Percentiles rank a stretch among this genome's conserved stretches.
Conservation (phyloP, 2,329 filamentous ascomycete genomes). For the Scolecobasidium constrictum region DNA sequence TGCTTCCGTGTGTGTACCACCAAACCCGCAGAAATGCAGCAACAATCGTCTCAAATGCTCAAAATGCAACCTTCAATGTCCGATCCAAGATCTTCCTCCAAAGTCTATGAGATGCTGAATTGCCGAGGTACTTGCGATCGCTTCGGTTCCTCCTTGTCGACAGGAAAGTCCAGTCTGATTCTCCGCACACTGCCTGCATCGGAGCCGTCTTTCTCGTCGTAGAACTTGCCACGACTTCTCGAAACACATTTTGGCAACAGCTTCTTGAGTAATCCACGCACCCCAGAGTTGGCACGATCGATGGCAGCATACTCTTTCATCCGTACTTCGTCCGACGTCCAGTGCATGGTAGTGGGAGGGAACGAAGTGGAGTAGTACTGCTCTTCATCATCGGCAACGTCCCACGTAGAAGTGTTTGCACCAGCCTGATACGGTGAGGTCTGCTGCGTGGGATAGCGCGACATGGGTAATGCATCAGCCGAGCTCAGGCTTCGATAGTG, state of each 20-base stretch:
- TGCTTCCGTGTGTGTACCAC: no score
- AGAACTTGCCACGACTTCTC: constrained; percentile 20
- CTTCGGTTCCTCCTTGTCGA: constrained; percentile 13
- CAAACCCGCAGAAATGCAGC: no score
- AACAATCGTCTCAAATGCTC: no score
- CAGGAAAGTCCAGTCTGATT: constrained; percentile 22
- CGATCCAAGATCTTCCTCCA: no score
- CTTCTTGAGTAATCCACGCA: constrained; percentile 21
- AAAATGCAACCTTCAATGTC: no score
- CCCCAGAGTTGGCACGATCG: constrained; percentile 25
- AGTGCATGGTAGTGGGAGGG: constrained; percentile 22
- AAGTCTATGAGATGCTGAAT: no score
- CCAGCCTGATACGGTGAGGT: background rate
- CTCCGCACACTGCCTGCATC: constrained; percentile 21
- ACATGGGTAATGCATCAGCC: background rate
- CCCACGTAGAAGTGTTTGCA: background rate
- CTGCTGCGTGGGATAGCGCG: background rate
- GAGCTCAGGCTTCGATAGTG: background rate
- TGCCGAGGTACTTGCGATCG: background rate
- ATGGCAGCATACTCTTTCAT: constrained; percentile 25
- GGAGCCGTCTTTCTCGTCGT: constrained; percentile 20
- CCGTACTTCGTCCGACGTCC: constrained; percentile 25
- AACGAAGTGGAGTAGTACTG: background rate
- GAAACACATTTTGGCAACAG: constrained; percentile 17
- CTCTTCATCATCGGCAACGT: constrained; percentile 1